Conservation (phyloP, 2,329 filamentous ascomycete species). For the Ascochyta clinopodiicola region DNA sequence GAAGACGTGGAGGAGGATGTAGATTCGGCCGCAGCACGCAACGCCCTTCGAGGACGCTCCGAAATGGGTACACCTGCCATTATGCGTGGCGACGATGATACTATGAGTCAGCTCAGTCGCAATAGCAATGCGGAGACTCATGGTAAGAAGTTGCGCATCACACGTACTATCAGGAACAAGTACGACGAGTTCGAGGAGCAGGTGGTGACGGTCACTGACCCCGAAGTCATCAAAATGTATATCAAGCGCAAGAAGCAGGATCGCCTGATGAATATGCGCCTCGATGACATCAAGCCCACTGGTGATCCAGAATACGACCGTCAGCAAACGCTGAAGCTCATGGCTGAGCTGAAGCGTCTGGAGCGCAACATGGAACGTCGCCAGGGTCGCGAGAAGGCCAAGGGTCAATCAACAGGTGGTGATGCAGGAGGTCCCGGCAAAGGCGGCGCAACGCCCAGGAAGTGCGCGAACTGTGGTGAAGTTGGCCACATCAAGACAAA, state of each 20-base stretch:
- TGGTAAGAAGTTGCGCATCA: constrained; percentile 76
- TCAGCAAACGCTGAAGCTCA: constrained; percentile 67
- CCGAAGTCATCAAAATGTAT: constrained; percentile 75
- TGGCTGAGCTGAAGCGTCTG: constrained; percentile 80
- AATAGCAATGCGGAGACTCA: constrained; percentile 64
- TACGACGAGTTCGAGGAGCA: constrained; percentile 68
- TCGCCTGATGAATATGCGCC: constrained; percentile 76
- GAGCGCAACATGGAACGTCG: constrained; percentile 91
- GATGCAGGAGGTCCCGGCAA: constrained; percentile 52
- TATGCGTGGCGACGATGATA: constrained; percentile 71
- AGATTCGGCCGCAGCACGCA: constrained; percentile 56
- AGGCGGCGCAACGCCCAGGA: constrained; percentile 68
- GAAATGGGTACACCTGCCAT: constrained; percentile 67
- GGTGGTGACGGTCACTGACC: constrained; percentile 60
- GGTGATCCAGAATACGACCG: constrained; percentile 71
- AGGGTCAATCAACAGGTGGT: constrained; percentile 60
- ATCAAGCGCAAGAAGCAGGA: constrained; percentile 76
- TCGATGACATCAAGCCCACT: constrained; percentile 67
- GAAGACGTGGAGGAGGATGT: constrained; percentile 76
- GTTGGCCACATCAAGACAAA: constrained; percentile 99
- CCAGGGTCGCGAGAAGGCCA: constrained; percentile 88
- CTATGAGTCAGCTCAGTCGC: constrained; percentile 60
- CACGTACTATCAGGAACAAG: constrained; percentile 68
- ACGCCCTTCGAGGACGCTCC: constrained; percentile 58
- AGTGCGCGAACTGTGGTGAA: constrained; percentile 97